Evolutionary conservation across 306 rosid species (phyloP).

Genomic region (Lotus japonicus): DNA sequence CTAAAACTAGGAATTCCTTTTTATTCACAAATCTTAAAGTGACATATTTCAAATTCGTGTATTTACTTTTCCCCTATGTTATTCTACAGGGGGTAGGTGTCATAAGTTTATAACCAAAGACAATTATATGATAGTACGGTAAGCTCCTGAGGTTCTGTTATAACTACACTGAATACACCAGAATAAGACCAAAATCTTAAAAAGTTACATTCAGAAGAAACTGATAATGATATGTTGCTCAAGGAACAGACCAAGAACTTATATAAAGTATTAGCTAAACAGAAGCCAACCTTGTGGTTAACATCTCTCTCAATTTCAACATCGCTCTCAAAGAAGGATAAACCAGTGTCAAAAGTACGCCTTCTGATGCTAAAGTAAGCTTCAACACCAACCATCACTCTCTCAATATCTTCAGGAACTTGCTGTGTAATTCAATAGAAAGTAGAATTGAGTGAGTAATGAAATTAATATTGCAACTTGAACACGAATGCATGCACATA

Average conservation of each 20-base stretch:
- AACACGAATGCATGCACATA: not conserved
- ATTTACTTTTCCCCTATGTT: slow-evolving; percentile 1
- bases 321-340: slow-evolving; percentile 75
- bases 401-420: slow-evolving; percentile 93
- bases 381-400: slow-evolving; percentile 88
- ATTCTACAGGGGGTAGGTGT: not conserved
- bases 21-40: not conserved
- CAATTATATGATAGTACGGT: not conserved
- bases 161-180: slow-evolving; percentile 9
- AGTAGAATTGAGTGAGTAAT: not conserved
- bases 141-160: slow-evolving; percentile 1
- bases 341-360: slow-evolving; percentile 56
- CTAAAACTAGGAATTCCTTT: not conserved
- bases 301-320: slow-evolving; percentile 45
- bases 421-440: slow-evolving; percentile 52
- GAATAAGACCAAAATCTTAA: not conserved
- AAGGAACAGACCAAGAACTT: slow-evolving; percentile 12
- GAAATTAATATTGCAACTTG: not conserved
- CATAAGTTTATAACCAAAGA: not conserved
- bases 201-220: not conserved
- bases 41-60: not conserved
- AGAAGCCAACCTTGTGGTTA: slow-evolving; percentile 57
- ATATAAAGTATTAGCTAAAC: not conserved
- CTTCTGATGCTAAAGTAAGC: slow-evolving; percentile 94
- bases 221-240: not conserved